A percentile compares a stretch with the other conserved stretches of the same genome.
Evolutionary conservation across 2,329 filamentous ascomycete species (phyloP).

Genomic region (Cladorrhinum sp.): DNA sequence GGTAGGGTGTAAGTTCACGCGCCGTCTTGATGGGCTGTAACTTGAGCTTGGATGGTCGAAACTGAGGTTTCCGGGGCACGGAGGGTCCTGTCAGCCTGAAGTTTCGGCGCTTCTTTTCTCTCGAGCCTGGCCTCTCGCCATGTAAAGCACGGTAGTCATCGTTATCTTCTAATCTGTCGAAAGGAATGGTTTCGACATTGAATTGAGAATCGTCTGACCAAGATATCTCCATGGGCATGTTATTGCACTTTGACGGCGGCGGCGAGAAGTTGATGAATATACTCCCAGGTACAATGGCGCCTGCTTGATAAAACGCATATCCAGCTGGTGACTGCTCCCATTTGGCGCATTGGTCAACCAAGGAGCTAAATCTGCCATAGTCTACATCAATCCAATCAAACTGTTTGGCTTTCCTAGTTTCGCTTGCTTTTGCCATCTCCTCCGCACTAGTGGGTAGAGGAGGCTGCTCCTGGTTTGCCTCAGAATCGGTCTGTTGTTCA

Average conservation of each 20-base stretch:
- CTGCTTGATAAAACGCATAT: conserved; percentile 32
- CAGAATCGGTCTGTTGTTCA: conserved; percentile 27
- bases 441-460: conserved; percentile 31
- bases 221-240: conserved; percentile 30
- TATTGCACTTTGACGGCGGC: conserved; percentile 25
- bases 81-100: conserved; percentile 7
- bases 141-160: conserved; percentile 25
- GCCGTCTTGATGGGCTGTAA: conserved; percentile 28
- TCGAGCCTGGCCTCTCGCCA: not conserved
- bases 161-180: conserved; percentile 37
- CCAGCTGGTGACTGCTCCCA: conserved; percentile 46
- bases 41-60: conserved; percentile 30
- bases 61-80: conserved; percentile 12
- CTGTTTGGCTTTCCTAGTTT: conserved; percentile 19
- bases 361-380: conserved; percentile 31
- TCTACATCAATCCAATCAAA: conserved; percentile 29
- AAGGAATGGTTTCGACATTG: conserved; percentile 42
- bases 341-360: conserved; percentile 40
- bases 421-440: conserved; percentile 33
- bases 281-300: conserved; percentile 36
- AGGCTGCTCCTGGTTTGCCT: conserved; percentile 7
- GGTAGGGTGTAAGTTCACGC: conserved; percentile 35
- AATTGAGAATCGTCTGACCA: conserved; percentile 42
- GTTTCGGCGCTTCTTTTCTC: conserved; percentile 15
- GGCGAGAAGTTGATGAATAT: conserved; percentile 40